A percentile compares a stretch with the other conserved stretches of the same genome.
Evolutionary conservation across 2,329 filamentous ascomycete genomes (phyloP).

Genomic region (Allantophomopsis lycopodina): DNA sequence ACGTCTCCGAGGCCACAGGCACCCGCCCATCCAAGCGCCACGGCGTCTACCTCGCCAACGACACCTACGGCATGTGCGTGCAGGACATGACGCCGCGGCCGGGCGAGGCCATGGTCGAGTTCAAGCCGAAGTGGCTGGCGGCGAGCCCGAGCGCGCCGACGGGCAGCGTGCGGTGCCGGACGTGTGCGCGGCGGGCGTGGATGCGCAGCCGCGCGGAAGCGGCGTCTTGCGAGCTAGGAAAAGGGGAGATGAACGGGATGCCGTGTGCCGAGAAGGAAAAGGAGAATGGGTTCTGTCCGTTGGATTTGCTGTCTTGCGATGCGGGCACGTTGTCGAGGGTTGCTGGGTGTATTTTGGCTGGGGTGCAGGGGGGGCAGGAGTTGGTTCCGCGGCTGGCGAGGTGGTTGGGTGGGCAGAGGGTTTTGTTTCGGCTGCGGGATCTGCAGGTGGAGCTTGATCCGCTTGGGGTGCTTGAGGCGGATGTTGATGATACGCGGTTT

Average conservation of each 20-base stretch:
- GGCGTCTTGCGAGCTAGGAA: no score
- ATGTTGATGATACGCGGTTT: conserved; percentile 31
- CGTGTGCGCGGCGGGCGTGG: conserved; percentile 40
- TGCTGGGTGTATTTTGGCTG: conserved; percentile 15
- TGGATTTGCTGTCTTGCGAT: conserved; percentile 43
- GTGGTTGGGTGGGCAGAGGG: conserved; percentile 8
- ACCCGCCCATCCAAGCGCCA: conserved; percentile 31
- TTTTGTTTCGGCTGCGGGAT: conserved; percentile 25
- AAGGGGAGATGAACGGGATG: no score
- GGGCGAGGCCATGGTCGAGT: conserved; percentile 42
- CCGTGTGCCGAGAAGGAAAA: no score
- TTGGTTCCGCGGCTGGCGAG: conserved; percentile 19
- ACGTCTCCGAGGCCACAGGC: conserved; percentile 25
- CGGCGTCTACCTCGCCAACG: conserved; percentile 34
- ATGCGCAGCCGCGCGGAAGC: no score
- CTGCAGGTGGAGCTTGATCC: conserved; percentile 20
- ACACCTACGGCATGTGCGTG: conserved; percentile 55
- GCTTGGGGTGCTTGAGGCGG: conserved; percentile 13
- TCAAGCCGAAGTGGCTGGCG: conserved; percentile 76
- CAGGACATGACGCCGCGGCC: conserved; percentile 33
- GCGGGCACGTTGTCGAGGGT: conserved; percentile 28
- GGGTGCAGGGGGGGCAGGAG: conserved; percentile 4
- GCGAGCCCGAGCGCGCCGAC: conserved; percentile 61
- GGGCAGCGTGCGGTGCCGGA: conserved; percentile 53
- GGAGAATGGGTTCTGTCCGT: conserved; percentile 31